These are phyloP conservation scores for Fraxinus pennsylvanica DNA, from an alignment of 257 asterid species.

Conservation along the genomic window DNA sequence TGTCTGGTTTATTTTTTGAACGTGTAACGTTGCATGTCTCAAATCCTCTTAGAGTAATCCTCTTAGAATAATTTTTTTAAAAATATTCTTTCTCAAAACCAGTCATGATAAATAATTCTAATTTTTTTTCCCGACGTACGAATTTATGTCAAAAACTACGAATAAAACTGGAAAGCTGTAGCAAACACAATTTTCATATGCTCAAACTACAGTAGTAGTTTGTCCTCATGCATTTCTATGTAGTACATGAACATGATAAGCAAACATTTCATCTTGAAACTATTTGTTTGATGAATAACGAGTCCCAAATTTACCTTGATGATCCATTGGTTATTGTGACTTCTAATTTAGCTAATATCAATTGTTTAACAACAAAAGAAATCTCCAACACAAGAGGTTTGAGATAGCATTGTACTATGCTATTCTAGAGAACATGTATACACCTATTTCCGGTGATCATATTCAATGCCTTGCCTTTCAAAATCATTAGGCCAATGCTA, in stretches of 20 bases:
- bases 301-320: background rate
- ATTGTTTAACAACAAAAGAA: background rate
- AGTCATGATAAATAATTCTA: background rate
- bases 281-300: background rate
- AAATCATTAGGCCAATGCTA: background rate
- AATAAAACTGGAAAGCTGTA: background rate
- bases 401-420: background rate
- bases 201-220: background rate
- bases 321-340: background rate
- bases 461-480: background rate
- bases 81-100: background rate
- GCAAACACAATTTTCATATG: background rate
- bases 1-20: background rate
- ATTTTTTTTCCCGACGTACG: background rate
- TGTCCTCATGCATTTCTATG: background rate
- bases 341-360: background rate
- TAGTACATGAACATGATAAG: background rate
- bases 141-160: background rate
- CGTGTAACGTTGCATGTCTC: background rate
- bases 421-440: background rate
- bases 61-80: background rate
- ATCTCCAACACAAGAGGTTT: background rate
- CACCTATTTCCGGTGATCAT: background rate
- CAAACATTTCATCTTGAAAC: background rate
- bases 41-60: background rate